These are phyloP conservation scores for Candida easanensis DNA, from an alignment of 805 yeast species.

Conservation along the genomic window DNA sequence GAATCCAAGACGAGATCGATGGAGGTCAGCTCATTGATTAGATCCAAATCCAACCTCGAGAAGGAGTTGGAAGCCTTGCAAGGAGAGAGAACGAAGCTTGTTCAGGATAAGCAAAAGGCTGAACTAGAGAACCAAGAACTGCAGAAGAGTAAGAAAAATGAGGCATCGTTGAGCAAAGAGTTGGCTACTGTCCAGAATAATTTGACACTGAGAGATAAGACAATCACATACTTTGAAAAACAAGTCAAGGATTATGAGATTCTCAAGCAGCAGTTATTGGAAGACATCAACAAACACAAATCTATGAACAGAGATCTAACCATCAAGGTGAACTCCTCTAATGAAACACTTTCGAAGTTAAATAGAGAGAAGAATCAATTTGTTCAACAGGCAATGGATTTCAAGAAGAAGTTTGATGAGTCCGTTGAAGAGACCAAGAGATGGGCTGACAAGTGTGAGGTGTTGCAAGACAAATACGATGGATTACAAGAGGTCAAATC, in stretches of 20 bases:
- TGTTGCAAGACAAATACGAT: conserved; percentile 37
- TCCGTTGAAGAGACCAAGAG: conserved; percentile 38
- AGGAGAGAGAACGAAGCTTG: conserved; percentile 20
- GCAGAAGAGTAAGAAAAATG: conserved; percentile 21
- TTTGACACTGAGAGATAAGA: conserved; percentile 35
- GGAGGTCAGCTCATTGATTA: conserved; percentile 14
- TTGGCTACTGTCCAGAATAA: conserved; percentile 13
- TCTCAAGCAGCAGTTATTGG: conserved; percentile 24
- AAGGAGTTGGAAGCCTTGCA: conserved; percentile 22
- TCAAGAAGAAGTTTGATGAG: conserved; percentile 35
- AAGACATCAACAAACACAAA: conserved; percentile 24
- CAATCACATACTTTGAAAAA: conserved; percentile 36
- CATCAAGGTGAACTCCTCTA: conserved; percentile 31
- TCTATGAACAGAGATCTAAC: conserved; percentile 28
- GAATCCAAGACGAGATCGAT: conserved; percentile 3
- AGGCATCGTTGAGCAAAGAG: conserved; percentile 24
- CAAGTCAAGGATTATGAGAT: conserved; percentile 37
- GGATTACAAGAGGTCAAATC: conserved; percentile 35
- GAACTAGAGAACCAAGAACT: conserved; percentile 19
- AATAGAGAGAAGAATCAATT: conserved; percentile 36
- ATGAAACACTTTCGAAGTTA: conserved; percentile 29
- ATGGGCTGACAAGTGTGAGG: conserved; percentile 39
- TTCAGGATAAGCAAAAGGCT: conserved; percentile 22
- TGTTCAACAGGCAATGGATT: conserved; percentile 37
- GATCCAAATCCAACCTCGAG: conserved; percentile 19